A percentile compares a stretch with the other conserved stretches of the same genome.
Conservation (phyloP, 2,329 filamentous ascomycete species). For the Cyanodermella asteris region DNA sequence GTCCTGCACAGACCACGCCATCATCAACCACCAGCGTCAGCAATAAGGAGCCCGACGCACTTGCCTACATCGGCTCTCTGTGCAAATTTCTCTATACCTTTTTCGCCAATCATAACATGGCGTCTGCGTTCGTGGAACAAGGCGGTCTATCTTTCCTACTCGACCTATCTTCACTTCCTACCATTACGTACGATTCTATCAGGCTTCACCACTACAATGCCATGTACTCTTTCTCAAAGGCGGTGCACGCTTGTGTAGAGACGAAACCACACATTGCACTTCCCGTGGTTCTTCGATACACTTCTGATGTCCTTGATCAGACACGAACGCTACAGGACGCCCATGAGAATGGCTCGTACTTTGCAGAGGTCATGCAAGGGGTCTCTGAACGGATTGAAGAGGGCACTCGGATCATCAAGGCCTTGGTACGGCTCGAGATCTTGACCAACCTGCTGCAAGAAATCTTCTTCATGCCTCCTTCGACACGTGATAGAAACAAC, state of each 20-base stretch:
- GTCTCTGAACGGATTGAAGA: slow-evolving; percentile 15
- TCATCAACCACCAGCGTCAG: slow-evolving; percentile 42
- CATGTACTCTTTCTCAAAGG: slow-evolving; percentile 47
- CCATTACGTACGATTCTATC: slow-evolving; percentile 52
- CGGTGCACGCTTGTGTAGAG: slow-evolving; percentile 61
- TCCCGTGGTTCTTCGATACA: slow-evolving; percentile 56
- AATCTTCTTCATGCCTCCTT: slow-evolving; percentile 44
- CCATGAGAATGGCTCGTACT: slow-evolving; percentile 37
- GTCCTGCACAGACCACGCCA: slow-evolving; percentile 27
- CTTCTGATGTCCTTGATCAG: slow-evolving; percentile 44
- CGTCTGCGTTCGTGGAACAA: slow-evolving; percentile 49
- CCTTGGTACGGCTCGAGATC: slow-evolving; percentile 53
- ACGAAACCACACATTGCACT: slow-evolving; percentile 59
- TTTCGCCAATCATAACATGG: slow-evolving; percentile 51
- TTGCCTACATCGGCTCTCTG: slow-evolving; percentile 52
- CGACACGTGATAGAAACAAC: slow-evolving; percentile 38
- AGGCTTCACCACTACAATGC: slow-evolving; percentile 43
- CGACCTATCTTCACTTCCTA: slow-evolving; percentile 63
- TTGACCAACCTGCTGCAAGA: slow-evolving; percentile 54
- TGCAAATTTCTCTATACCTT: slow-evolving; percentile 60
- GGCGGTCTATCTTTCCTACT: slow-evolving; percentile 69
- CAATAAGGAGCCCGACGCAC: slow-evolving; percentile 38
- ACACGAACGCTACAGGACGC: slow-evolving; percentile 43
- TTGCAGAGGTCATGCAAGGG: slow-evolving; percentile 36
- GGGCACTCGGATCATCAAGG: slow-evolving; percentile 60